Evolutionary conservation across 129 eudicot species (phyloP).

Genomic region (Silybum marianum): DNA sequence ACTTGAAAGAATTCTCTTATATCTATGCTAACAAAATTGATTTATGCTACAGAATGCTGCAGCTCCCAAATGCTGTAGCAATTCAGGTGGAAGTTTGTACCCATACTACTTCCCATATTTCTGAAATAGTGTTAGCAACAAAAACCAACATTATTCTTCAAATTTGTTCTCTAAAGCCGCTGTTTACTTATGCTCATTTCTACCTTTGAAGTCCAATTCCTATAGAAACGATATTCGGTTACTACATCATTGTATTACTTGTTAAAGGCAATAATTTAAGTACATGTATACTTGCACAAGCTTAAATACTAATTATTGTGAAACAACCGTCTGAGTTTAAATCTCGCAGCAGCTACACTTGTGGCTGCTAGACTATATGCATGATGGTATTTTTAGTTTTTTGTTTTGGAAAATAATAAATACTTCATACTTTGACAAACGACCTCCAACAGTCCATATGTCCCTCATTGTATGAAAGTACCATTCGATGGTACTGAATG

Average conservation of each 20-base stretch:
- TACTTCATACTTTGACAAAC: neutral
- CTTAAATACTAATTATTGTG: neutral
- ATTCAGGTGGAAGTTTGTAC: constrained; percentile 1
- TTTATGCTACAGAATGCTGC: neutral
- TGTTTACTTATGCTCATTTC: neutral
- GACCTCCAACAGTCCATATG: neutral
- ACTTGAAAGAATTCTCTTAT: neutral
- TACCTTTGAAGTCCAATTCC: neutral
- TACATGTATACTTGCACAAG: neutral
- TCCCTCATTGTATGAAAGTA: neutral
- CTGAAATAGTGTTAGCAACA: neutral
- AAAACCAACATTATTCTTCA: neutral
- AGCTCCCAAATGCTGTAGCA: neutral
- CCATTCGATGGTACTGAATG: neutral
- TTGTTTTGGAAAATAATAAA: neutral
- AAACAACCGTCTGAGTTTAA: neutral
- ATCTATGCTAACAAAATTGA: neutral
- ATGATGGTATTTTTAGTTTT: neutral
- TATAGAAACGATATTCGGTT: neutral
- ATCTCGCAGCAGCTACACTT: neutral
- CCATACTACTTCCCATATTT: neutral
- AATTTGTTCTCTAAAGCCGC: neutral
- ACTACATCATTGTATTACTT: neutral
- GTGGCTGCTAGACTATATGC: neutral
- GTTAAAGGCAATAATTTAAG: neutral